Base-by-base conservation (phyloP, 176 grass and related monocot species). In the Saccharum officinarum region DNA sequence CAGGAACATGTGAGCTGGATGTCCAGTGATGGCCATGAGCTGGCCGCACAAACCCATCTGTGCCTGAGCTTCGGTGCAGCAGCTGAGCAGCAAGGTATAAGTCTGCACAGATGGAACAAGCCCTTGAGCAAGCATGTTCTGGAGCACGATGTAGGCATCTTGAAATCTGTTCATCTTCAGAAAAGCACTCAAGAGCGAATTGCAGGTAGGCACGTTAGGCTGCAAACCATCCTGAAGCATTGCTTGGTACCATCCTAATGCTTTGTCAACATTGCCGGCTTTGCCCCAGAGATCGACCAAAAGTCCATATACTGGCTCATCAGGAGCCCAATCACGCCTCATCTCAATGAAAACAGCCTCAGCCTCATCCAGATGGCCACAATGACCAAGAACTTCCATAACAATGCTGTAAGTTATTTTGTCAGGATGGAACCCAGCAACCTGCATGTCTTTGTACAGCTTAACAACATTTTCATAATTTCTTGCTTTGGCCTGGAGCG, bases 351-450 rank as follows among this genome's bases (percentile, higher is more conserved):
- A 95, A 7, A 95, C 97, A 16, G 89, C 74, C 80, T 98, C 93
- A 8, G 86, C 94, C 77, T 98, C 91, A 41, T 98, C 86, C 74
- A 98, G 86, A 88, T 89, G 91, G 68, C 96, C 96, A 23, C 89
- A 93, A 41, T 90, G 87, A 85, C 89, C 96, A 44, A 94, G 89
- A 80, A 95, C 93, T 62, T 98, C 96, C 83, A 98, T 98, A 34
- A 98, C 96, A 26, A 95, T 94, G 68, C 96, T 98, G 74, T 94
- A 98, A 34, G 96, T 98, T 87, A 98, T 98, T 80, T 95, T 98
- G 87, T 98, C 96, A 45, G 96, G 96, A n/a, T 81, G 83, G 78
- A 98, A 93, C 25, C 96, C 96, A n/a, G 91, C 96, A 86, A 83
- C 67, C 64, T 98, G 93, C 96, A 98, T 95, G 82, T 98, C 96